Evolutionary conservation across 192 early-diverging fungal genomes (phyloP), one percentile per base, ranked within the genome.

Genomic region (Chytriomyces sp.): DNA sequence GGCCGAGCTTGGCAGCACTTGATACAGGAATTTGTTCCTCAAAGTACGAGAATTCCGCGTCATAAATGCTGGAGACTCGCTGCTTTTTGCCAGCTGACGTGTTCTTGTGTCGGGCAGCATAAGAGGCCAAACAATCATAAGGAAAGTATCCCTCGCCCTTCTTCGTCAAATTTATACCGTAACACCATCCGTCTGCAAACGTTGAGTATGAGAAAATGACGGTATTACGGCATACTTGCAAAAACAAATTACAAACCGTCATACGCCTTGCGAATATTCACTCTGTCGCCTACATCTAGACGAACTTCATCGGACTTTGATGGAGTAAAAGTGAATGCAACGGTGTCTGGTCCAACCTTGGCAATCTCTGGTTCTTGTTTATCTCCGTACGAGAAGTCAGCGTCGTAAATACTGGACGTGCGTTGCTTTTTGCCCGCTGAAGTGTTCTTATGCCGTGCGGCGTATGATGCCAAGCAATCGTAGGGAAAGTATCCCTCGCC

Each of bases 161-260:
- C 91, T 90, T 39, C 83, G 86, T 72, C 88, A 73, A 79, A 37
- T 95, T 95, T 56, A 88, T 77, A 25, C 93, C 93, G 4, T 92
- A 83, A 31, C 89, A 92, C 70, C 93, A 95, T 17, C 93, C 93
- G 70, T 95, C 93, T 69, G 93, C 92, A 82, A 92, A 95, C 26
- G n/a, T n/a, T n/a, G n/a, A n/a, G n/a, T n/a, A n/a, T n/a, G n/a
- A n/a, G n/a, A n/a, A n/a, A n/a, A n/a, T n/a, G n/a, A n/a, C n/a
- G n/a, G n/a, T n/a, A n/a, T n/a, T n/a, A n/a, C n/a, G n/a, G n/a
- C n/a, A n/a, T n/a, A n/a, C n/a, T n/a, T n/a, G n/a, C n/a, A 44
- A 8, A 56, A 44, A 44, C n/a, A 8, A 17, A 6, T 28, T 28
- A 56, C 54, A 17, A 56, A 56, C 54, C 54, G 3, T 64, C 63